These are phyloP conservation scores for Hydrangea macrophylla DNA, from an alignment of 148 eudicot genomes.

Conservation along the genomic window DNA sequence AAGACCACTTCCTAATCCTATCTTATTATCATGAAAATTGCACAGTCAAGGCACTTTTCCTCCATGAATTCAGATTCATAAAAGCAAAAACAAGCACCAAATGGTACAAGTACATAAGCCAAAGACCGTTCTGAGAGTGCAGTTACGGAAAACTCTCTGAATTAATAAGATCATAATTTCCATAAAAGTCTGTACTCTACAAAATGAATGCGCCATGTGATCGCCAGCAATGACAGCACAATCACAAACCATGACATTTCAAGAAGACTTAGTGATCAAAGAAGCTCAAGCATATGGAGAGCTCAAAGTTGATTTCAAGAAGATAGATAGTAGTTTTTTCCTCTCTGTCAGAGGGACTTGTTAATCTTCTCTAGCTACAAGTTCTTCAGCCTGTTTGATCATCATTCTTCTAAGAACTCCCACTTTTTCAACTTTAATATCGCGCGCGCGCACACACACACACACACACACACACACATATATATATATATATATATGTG, in stretches of 20 bases:
- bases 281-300: conserved; percentile 3
- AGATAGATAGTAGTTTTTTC: background rate
- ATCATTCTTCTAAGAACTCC: background rate
- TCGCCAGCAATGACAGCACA: background rate
- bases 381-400: conserved; percentile 1
- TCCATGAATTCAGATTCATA: background rate
- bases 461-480: no score
- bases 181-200: background rate
- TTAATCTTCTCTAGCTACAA: background rate
- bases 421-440: no score
- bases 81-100: no score
- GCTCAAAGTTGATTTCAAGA: background rate
- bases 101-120: background rate
- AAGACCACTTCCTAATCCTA: no score
- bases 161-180: background rate
- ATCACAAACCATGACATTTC: conserved; percentile 3
- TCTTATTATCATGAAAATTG: no score
- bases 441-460: no score
- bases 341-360: background rate
- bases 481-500: no score
- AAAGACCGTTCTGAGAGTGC: background rate
- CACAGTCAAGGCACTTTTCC: no score
- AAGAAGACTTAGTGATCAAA: background rate
- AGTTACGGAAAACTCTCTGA: background rate
- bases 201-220: background rate